These are phyloP conservation scores for Lachancea fermentati DNA, from an alignment of 805 yeast species.

Conservation along the genomic window DNA sequence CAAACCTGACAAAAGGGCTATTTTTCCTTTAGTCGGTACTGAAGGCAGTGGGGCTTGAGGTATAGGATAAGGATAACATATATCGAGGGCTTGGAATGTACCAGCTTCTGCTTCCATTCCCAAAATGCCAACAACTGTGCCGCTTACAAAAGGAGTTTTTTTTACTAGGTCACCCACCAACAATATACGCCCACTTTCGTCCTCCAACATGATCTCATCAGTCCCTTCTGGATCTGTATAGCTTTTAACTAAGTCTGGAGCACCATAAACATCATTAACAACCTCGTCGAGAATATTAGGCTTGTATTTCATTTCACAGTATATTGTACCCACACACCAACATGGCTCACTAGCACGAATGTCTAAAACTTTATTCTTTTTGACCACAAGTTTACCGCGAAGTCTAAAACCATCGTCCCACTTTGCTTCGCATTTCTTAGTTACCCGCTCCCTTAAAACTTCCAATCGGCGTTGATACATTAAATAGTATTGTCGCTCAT, in stretches of 20 bases:
- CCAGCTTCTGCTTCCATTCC: constrained; percentile 87
- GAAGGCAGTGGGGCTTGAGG: constrained; percentile 42
- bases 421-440: constrained; percentile 40
- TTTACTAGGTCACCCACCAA: constrained; percentile 58
- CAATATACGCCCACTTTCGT: constrained; percentile 83
- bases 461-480: constrained; percentile 51
- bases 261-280: constrained; percentile 44
- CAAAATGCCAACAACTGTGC: constrained; percentile 76
- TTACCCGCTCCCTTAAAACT: constrained; percentile 42
- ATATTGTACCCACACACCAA: constrained; percentile 85
- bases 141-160: constrained; percentile 68
- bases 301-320: constrained; percentile 76
- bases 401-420: constrained; percentile 50
- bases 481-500: constrained; percentile 52
- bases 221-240: constrained; percentile 49
- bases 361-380: constrained; percentile 40
- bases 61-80: constrained; percentile 62
- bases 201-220: constrained; percentile 74
- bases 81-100: constrained; percentile 74
- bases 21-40: constrained; percentile 29
- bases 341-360: constrained; percentile 42
- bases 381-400: constrained; percentile 33
- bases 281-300: constrained; percentile 84
- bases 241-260: constrained; percentile 37
- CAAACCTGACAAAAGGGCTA: constrained; percentile 78